Base-by-base conservation (phyloP, 1,284 basidiomycete species). In the Ganoderma lucidum region DNA sequence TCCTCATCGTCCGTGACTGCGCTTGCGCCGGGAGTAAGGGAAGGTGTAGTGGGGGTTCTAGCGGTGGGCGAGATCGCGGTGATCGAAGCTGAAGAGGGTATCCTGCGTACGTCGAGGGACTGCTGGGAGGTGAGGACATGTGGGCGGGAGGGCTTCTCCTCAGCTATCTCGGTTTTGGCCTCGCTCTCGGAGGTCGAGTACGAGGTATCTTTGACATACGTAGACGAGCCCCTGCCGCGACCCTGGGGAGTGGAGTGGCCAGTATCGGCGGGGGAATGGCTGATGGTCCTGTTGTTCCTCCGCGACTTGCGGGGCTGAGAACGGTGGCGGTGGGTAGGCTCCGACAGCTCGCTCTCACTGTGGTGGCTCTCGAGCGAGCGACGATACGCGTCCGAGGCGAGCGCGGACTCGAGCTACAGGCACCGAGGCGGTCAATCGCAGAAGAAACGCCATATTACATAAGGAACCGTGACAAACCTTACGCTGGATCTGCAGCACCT, bases 401-500 rank as follows among this genome's bases (percentile, higher is more conserved):
- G 80, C 9, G 93, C 93, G 62, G 81, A 86, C 78, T 94, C 93
- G 63, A 95, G 83, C 93, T 95, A 71, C 48, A 41, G 28, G 35
- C 56, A 48, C 14, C 23, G 23, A 2, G 10, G 14, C 56, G 44
- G 58, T 69, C 62, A 65, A 48, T 42, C 28, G 55, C 55, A 75
- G 58, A 73, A 58, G 53, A 63, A 42, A 23, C 8, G 35, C 56
- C 44, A 23, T 28, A 60, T 35, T 8, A 35, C 35, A 44, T 41
- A 69, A 45, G 41, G 41, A 69, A 19, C 8, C 15, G 58, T 66
- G 66, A 76, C 80, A 19, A 61, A 93, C 93, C 87, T 94, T 95
- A 74, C 92, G 89, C 80, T 95, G 93, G 72, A 95, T 95, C 79
- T 93, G 88, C 63, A 92, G 76, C 45, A 95, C 91, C 79, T 94